Evolutionary conservation across 305 asterid species (phyloP).

Genomic region (Plantago coronopus): DNA sequence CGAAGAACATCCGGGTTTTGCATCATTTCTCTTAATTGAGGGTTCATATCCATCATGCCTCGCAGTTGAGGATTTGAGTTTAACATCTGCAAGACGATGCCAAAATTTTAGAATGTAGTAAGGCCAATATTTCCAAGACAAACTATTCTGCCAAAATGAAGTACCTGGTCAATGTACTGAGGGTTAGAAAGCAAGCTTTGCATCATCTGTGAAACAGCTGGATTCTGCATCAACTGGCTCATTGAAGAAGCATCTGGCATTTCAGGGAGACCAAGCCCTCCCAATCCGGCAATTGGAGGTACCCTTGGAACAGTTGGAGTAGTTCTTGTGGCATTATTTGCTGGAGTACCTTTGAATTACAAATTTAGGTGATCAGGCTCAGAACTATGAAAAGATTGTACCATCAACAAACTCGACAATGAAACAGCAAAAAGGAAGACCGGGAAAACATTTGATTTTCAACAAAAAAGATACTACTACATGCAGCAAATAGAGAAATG

Average conservation of each 20-base stretch:
- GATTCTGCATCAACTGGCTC: conserved; percentile 50
- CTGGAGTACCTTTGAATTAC: conserved; percentile 37
- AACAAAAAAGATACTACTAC: no score
- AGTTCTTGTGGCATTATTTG: conserved; percentile 41
- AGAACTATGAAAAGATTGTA: background rate
- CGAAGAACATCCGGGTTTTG: conserved; percentile 57
- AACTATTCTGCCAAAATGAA: conserved; percentile 3
- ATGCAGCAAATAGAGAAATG: no score
- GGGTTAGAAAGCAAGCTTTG: conserved; percentile 67
- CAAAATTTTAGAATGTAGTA: conserved; percentile 12
- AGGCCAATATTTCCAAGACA: conserved; percentile 14
- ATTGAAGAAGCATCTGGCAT: conserved; percentile 34
- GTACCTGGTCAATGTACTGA: conserved; percentile 50
- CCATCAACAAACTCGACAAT: background rate
- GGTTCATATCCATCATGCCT: conserved; percentile 41
- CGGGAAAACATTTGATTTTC: background rate
- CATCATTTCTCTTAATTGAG: conserved; percentile 56
- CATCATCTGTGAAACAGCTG: conserved; percentile 59
- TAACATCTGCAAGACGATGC: conserved; percentile 34
- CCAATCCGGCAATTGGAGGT: conserved; percentile 37
- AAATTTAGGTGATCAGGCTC: conserved; percentile 13
- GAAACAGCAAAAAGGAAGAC: background rate
- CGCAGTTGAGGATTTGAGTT: conserved; percentile 40
- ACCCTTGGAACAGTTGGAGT: conserved; percentile 45
- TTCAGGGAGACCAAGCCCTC: conserved; percentile 43